Base-by-base conservation (phyloP, 75 land plant genomes). In the Pinus taeda region DNA sequence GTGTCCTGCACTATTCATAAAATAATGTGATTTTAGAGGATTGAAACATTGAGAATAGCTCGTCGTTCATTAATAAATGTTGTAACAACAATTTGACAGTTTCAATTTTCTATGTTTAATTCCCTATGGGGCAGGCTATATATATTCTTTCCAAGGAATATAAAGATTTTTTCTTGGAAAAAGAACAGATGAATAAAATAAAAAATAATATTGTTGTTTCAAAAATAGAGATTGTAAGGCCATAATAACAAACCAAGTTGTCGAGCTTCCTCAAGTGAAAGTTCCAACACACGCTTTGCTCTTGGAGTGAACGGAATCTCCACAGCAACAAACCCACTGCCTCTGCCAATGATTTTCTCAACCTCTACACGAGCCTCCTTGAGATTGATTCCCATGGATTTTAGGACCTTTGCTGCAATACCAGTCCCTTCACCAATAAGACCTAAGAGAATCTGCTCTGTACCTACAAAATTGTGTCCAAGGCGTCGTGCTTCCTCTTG, bases 381-480 rank as follows among this genome's bases (percentile, higher is more conserved):
- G 20, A 95, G 82, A 83, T 91, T 93, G n/a, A 95, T 92, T 53
- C 98, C 98, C 96, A 95, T 95, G 17, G 96, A 93, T 79, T 95
- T 95, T 58, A 96, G 76, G 76, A 96, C 98, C 81, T 96, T 96
- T n/a, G 98, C 97, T 70, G 98, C 97, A 77, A 95, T 95, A 5
- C 98, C 98, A 57, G 97, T 94, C 17, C 97, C 98, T 85, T 96
- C 98, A 55, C 95, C 98, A 71, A 96, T 94, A 36, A 96, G 93
- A 9, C 98, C 98, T 58, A 96, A 80, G 30, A 96, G 67, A n/a
- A 96, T 92, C 80, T 96, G 98, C 70, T 96, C 97, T 3, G 98
- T 96, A 11, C 97, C 97, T 57, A 96, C 98, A 79, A 94, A 92
- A 59, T 94, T 92, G 72, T 96, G 94, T 1, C 98, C 97, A 30